Conservation (phyloP, 495 filamentous ascomycete genomes). For the Penicillium longicatenatum region DNA sequence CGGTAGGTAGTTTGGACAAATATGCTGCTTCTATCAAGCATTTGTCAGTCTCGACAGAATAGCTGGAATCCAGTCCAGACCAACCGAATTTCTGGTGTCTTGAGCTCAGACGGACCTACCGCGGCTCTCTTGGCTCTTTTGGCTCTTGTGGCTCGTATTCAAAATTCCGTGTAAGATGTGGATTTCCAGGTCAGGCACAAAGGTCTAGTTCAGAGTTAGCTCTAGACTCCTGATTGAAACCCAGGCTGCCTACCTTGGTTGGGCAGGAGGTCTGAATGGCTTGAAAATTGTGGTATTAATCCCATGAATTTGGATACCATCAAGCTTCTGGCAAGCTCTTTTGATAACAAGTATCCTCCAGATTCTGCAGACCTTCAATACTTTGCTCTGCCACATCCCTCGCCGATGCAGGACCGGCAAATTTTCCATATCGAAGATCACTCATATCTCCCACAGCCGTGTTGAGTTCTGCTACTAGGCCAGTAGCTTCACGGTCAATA, state of each 20-base stretch:
- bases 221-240: background rate
- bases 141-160: background rate
- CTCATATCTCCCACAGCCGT: slow-evolving; percentile 71
- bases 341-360: slow-evolving; percentile 64
- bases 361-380: slow-evolving; percentile 50
- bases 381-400: slow-evolving; percentile 64
- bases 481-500: slow-evolving; percentile 64
- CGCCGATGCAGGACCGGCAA: slow-evolving; percentile 58
- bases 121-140: background rate
- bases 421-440: slow-evolving; percentile 79
- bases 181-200: background rate
- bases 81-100: background rate
- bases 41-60: background rate
- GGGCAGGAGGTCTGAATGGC: background rate
- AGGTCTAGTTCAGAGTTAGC: background rate
- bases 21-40: background rate
- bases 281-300: background rate
- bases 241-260: background rate
- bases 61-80: background rate
- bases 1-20: background rate
- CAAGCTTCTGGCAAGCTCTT: slow-evolving; percentile 4
- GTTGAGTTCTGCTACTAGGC: slow-evolving; percentile 60
- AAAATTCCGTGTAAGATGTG: background rate
- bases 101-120: background rate
- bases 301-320: background rate